phyloP scores from a whole-genome alignment of 108 stramenopile species.

The Cylindrotheca fusiformis region DNA sequence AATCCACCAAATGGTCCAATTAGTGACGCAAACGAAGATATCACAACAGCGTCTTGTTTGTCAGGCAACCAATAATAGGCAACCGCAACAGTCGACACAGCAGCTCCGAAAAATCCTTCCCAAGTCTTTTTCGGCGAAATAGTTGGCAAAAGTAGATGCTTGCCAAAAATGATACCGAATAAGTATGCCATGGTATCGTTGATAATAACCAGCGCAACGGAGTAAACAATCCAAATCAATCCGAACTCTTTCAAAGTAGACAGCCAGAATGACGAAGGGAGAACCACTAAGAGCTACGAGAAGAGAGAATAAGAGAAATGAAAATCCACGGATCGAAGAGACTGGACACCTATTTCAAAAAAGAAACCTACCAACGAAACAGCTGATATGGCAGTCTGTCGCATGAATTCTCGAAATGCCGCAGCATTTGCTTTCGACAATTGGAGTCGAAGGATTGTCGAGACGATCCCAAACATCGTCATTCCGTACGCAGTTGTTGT shows the following conservation, averaged over 20 bases:
- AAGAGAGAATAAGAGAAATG: slow-evolving; percentile 1
- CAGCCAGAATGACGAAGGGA: slow-evolving; percentile 77
- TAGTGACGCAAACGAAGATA: slow-evolving; percentile 73
- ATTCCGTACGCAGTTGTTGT: slow-evolving; percentile 16
- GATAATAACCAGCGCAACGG: slow-evolving; percentile 85
- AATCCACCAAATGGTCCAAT: slow-evolving; percentile 97
- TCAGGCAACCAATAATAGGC: slow-evolving; percentile 1
- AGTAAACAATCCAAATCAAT: slow-evolving; percentile 84
- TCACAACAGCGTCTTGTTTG: slow-evolving; percentile 15
- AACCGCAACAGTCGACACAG: slow-evolving; percentile 63
- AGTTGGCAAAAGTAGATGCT: slow-evolving; percentile 81
- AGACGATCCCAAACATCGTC: slow-evolving; percentile 36
- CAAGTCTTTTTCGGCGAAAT: slow-evolving; percentile 96
- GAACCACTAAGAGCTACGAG: slow-evolving; percentile 40
- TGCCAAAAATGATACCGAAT: slow-evolving; percentile 84
- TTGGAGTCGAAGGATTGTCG: slow-evolving; percentile 36
- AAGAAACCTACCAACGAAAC: slow-evolving; percentile 45
- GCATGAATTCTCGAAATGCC: slow-evolving; percentile 52
- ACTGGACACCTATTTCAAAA: not conserved
- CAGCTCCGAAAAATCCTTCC: slow-evolving; percentile 94
- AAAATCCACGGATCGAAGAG: not conserved
- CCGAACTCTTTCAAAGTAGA: slow-evolving; percentile 69
- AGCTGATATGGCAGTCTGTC: slow-evolving; percentile 39
- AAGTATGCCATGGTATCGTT: slow-evolving; percentile 97
- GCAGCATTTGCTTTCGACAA: slow-evolving; percentile 31